phyloP scores from a whole-genome alignment of 1,139 yeast species.

The Hemisphaericaspora lyxosophila region DNA sequence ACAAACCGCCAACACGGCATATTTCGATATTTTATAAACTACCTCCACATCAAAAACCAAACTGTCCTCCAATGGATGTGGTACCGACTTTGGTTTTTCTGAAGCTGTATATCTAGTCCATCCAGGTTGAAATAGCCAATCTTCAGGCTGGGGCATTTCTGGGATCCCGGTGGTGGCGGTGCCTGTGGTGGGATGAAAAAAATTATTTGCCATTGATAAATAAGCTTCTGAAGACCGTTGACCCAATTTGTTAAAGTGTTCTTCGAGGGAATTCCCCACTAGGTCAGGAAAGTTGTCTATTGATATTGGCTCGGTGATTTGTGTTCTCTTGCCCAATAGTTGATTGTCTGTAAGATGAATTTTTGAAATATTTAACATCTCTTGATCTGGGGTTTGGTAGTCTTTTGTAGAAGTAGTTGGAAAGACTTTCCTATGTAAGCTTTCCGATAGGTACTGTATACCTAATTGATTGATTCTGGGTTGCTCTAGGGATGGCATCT shows the following conservation, averaged over 20 bases:
- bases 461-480: slow-evolving; percentile 66
- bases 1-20: slow-evolving; percentile 82
- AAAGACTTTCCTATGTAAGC: slow-evolving; percentile 61
- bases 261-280: slow-evolving; percentile 71
- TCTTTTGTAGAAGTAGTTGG: slow-evolving; percentile 35
- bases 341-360: slow-evolving; percentile 62
- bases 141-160: slow-evolving; percentile 35
- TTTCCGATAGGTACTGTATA: slow-evolving; percentile 63
- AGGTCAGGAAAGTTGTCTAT: slow-evolving; percentile 63
- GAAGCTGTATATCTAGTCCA: slow-evolving; percentile 77
- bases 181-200: slow-evolving; percentile 33
- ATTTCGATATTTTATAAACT: slow-evolving; percentile 69
- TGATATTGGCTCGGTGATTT: slow-evolving; percentile 58
- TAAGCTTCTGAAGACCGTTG: slow-evolving; percentile 61
- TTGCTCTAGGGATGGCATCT: slow-evolving; percentile 17
- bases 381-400: slow-evolving; percentile 28
- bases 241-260: slow-evolving; percentile 81
- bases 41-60: slow-evolving; percentile 91
- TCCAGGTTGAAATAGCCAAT: slow-evolving; percentile 65
- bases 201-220: slow-evolving; percentile 40
- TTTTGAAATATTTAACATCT: slow-evolving; percentile 57
- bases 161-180: slow-evolving; percentile 43
- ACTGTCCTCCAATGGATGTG: slow-evolving; percentile 63
- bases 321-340: slow-evolving; percentile 77
- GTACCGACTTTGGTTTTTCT: slow-evolving; percentile 55